A percentile compares a stretch with the other conserved stretches of the same genome.
These are phyloP conservation scores for Mycosphaerella sp. DNA, from an alignment of 2,329 filamentous ascomycete species.

Conservation along the genomic window DNA sequence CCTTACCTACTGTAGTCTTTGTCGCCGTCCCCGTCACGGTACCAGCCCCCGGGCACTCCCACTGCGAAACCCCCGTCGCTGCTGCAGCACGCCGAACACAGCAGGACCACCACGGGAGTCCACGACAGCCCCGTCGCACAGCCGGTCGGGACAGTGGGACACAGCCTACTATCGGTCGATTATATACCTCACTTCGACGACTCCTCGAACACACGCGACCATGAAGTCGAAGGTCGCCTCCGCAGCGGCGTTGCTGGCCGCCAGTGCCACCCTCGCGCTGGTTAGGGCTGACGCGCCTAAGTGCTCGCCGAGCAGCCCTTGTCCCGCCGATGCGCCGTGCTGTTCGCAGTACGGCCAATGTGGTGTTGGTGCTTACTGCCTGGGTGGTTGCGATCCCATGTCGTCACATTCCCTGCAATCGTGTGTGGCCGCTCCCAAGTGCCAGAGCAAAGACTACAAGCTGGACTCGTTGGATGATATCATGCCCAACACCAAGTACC, in stretches of 20 bases:
- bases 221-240: slow-evolving; percentile 28
- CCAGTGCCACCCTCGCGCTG: slow-evolving; percentile 30
- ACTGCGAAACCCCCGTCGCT: slow-evolving; percentile 3
- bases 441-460: slow-evolving; percentile 65
- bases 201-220: slow-evolving; percentile 5
- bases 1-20: too few species aligned
- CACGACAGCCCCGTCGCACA: slow-evolving; percentile 9
- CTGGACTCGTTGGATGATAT: slow-evolving; percentile 68
- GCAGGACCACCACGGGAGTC: background rate
- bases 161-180: too few species aligned
- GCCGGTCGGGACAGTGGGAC: too few species aligned
- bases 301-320: slow-evolving; percentile 31
- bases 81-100: slow-evolving; percentile 3
- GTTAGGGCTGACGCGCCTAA: slow-evolving; percentile 25
- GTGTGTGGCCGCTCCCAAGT: slow-evolving; percentile 78
- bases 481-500: slow-evolving; percentile 68
- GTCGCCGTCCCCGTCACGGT: background rate
- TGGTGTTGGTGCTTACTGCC: slow-evolving; percentile 87
- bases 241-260: slow-evolving; percentile 31
- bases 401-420: slow-evolving; percentile 77
- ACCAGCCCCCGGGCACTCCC: background rate
- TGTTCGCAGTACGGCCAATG: slow-evolving; percentile 72
- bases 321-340: slow-evolving; percentile 33
- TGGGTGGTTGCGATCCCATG: slow-evolving; percentile 88
- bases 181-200: too few species aligned